Evolutionary conservation across 2,329 filamentous ascomycete species (phyloP).

Genomic region (Allantophomopsis lycopodina): DNA sequence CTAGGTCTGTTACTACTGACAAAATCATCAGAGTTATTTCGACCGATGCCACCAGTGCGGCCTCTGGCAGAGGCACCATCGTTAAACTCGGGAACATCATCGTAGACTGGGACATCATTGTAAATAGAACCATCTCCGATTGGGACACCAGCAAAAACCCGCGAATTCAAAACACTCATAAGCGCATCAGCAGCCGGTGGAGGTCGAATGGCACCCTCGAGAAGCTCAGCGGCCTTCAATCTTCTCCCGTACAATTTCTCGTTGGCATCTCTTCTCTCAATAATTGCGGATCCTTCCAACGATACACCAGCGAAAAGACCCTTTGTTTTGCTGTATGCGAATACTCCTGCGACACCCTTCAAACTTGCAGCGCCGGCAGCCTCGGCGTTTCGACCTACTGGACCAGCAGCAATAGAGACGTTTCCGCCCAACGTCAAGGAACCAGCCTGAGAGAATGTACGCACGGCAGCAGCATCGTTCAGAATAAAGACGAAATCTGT

Average conservation of each 20-base stretch:
- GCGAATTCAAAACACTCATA: constrained; percentile 72
- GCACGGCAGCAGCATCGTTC: constrained; percentile 80
- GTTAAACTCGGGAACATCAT: constrained; percentile 65
- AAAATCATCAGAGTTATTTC: constrained; percentile 29
- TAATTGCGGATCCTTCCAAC: constrained; percentile 81
- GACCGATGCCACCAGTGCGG: constrained; percentile 23
- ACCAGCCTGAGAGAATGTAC: constrained; percentile 85
- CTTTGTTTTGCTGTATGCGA: constrained; percentile 97
- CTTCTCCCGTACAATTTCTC: constrained; percentile 85
- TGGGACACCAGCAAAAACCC: constrained; percentile 61
- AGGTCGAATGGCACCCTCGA: constrained; percentile 63
- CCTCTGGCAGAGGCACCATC: constrained; percentile 42
- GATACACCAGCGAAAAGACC: constrained; percentile 93
- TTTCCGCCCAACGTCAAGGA: constrained; percentile 91
- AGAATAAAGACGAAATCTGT: constrained; percentile 98
- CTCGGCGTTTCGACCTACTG: constrained; percentile 88
- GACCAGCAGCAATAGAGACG: constrained; percentile 88
- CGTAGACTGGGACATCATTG: constrained; percentile 87
- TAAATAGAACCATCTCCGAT: constrained; percentile 57
- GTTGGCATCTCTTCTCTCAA: constrained; percentile 92
- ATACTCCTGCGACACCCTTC: constrained; percentile 80
- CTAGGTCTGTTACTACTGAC: constrained; percentile 41
- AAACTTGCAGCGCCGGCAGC: constrained; percentile 87
- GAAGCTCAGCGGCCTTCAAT: constrained; percentile 68
- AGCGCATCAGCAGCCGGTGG: constrained; percentile 76